Evolutionary conservation across 75 land plant genomes (phyloP).

Genomic region (Gnetum montanum): DNA sequence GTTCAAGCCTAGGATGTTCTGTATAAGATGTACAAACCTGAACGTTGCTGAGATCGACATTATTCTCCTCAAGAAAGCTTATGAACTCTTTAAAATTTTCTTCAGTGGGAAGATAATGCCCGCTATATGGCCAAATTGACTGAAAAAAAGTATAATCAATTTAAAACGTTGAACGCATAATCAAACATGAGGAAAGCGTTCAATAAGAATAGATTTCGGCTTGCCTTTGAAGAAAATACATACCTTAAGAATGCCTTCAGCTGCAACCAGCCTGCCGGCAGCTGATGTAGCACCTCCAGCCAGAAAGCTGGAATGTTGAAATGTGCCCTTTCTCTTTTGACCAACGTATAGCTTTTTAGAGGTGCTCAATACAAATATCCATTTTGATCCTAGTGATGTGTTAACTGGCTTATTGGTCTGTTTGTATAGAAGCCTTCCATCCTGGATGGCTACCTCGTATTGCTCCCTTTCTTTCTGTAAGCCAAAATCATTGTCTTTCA

Average conservation of each 20-base stretch:
- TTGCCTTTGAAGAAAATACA: background rate
- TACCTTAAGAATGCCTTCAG: constrained; percentile 76
- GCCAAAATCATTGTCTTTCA: background rate
- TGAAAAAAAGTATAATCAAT: constrained; percentile 5
- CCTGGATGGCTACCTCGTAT: constrained; percentile 38
- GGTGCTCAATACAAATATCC: constrained; percentile 87
- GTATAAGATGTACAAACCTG: constrained; percentile 39
- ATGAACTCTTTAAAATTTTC: constrained; percentile 75
- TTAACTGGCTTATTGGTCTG: constrained; percentile 20
- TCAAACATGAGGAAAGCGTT: background rate
- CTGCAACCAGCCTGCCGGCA: constrained; percentile 74
- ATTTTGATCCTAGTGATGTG: constrained; percentile 25
- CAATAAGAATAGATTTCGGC: background rate
- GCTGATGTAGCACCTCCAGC: constrained; percentile 90
- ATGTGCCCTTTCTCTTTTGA: constrained; percentile 71
- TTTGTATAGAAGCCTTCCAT: constrained; percentile 37
- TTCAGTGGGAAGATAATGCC: constrained; percentile 90
- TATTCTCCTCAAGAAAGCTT: constrained; percentile 50
- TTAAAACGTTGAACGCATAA: background rate
- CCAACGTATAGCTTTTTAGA: constrained; percentile 63
- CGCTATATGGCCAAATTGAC: constrained; percentile 70
- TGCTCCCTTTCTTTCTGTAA: constrained; percentile 48
- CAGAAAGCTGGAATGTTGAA: constrained; percentile 94
- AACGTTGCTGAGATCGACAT: constrained; percentile 66
- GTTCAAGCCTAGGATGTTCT: background rate